Conservation (phyloP, 2,329 filamentous ascomycete genomes). For the Penicillium sclerotigenum region DNA sequence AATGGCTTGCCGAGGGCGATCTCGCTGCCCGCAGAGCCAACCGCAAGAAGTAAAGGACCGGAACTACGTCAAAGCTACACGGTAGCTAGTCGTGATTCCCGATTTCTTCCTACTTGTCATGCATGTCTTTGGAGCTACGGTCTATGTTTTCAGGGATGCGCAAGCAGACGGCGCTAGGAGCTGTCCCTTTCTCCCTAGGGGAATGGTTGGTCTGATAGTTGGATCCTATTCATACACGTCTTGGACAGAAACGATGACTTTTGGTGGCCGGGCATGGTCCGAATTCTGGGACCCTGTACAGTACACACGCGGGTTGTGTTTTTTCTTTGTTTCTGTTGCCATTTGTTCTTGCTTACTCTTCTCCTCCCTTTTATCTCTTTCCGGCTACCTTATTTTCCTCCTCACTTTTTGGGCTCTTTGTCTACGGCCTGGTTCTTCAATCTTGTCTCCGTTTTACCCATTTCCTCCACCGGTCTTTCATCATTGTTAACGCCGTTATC, state of each 20-base stretch:
- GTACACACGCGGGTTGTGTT: conserved; percentile 21
- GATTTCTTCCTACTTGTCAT: conserved; percentile 19
- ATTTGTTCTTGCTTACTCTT: conserved; percentile 12
- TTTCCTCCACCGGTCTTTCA: conserved; percentile 6
- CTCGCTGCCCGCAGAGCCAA: conserved; percentile 48
- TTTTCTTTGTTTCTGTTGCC: conserved; percentile 10
- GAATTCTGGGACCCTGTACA: conserved; percentile 19
- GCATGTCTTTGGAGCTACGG: conserved; percentile 35
- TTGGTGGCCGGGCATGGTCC: conserved; percentile 12
- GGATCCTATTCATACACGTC: conserved; percentile 19
- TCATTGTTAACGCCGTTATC: conserved; percentile 15
- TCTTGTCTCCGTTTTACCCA: conserved; percentile 6
- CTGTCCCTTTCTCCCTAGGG: conserved; percentile 7
- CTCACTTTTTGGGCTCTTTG: conserved; percentile 1
- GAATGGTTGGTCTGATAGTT: conserved; percentile 17
- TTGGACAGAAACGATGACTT: conserved; percentile 13
- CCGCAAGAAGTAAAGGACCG: conserved; percentile 46
- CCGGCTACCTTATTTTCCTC: conserved; percentile 8
- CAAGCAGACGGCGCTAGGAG: conserved; percentile 4
- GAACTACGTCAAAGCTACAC: neutral
- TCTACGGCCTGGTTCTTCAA: conserved; percentile 4
- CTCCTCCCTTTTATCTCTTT: conserved; percentile 10
- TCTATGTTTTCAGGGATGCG: conserved; percentile 20
- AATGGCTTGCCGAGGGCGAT: conserved; percentile 92
- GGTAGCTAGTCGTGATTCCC: conserved; percentile 4